Base-by-base conservation (phyloP, 2,329 filamentous ascomycete genomes). In the Capronia americana region DNA sequence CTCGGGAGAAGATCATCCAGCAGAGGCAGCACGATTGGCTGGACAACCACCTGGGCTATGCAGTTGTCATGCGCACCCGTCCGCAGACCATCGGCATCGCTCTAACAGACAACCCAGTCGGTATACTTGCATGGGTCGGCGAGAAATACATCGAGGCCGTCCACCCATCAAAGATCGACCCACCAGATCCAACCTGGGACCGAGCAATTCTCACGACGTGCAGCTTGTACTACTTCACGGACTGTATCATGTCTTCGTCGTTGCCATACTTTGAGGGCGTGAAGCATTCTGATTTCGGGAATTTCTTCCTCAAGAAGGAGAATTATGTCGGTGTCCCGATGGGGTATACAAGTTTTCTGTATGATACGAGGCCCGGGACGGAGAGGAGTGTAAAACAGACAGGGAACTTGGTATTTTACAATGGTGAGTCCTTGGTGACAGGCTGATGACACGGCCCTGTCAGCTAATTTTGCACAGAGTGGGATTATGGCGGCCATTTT, bases 61-160 rank as follows among this genome's bases (percentile, higher is more conserved):
- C 65, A 24, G 57, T 66, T 14, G 77, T 85, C 65, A 89, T 92
- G 73, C 79, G 79, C 11, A 92, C 90, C 0, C 88, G 89, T 61
- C 91, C 92, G 0, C 87, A 91, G 57, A 93, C 91, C 0, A 74
- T 93, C 0, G 88, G 88, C 0, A 91, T 91, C 71, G 87, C 82
- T 0, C 81, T 93, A 2, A 82, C 85, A 0, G 90, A 93, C 74
- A 89, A 85, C 10, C 92, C 91, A 0, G 85, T 91, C 0, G 90
- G 85, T 0, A 79, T 92, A 2, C 81, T 94, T 0, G 86, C 90
- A 0, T 94, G 91, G 91, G 87, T 94, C 24, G 91, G 91, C 70
- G 92, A 94, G 77, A 94, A 94, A 75, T 70, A 59, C 38, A 48
- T 57, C 17, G 68, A 70, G 32, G 53, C 55, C 20, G 50, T 30